Base-by-base conservation (phyloP, 768 basidiomycete genomes). In the Leccinum broughii region DNA sequence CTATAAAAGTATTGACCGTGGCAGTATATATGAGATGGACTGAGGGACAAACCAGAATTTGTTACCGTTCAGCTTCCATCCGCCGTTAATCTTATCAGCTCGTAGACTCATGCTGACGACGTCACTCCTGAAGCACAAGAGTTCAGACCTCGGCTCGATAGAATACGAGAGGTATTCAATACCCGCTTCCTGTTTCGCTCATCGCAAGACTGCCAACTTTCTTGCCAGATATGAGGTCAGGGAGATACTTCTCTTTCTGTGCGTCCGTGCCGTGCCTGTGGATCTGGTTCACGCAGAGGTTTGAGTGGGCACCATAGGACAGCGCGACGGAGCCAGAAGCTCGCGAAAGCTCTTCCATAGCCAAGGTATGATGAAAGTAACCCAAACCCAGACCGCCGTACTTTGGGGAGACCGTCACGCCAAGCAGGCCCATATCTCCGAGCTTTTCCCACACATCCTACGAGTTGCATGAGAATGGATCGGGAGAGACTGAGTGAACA, bases 311-410 rank as follows among this genome's bases (percentile, higher is more conserved):
- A 56, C 92, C 93, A 61, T 95, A 95, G 3, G 93, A 94, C 6
- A 98, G 83, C 3, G 90, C 95, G 28, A 98, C 90, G 4, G 93
- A 94, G 35, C 93, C 95, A 6, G 95, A 96, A 17, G 92, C 91
- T 26, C 86, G 79, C 37, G 95, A 96, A 57, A 98, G 78, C 62
- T 92, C 92, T 77, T 98, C 95, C 95, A 97, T 97, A 7, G 92
- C 95, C 52, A 98, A 81, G 4, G 89, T 90, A 74, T 95, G 94
- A 54, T 93, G 83, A 54, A 95, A 80, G 74, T 95, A 95, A 2
- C 94, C 93, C 62, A 92, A 80, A 2, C 80, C 85, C 48, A 96
- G 79, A 3, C 95, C 95, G n/a, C 88, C 86, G 64, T 92, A 92
- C 66, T 90, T 80, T 41, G 88, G 82, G 11, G 87, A 82, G 17